phyloP scores from a whole-genome alignment of 139 green algal species.

The Auxenochlorella protothecoides region DNA sequence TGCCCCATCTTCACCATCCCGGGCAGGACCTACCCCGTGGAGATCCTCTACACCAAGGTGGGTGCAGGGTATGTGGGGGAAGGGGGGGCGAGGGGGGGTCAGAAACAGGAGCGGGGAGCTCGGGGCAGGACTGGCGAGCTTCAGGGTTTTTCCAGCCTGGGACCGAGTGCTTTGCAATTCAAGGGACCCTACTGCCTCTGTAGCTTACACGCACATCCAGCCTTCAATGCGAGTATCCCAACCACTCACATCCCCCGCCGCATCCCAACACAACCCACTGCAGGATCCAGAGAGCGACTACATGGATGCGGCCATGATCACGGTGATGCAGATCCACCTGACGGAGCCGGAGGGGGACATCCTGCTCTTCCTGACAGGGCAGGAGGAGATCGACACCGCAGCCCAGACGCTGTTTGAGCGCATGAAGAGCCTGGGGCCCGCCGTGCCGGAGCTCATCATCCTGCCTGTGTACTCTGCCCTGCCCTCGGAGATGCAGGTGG shows the following conservation, averaged over 20 bases:
- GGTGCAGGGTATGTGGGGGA: slow-evolving; percentile 17
- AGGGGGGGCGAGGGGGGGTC: background rate
- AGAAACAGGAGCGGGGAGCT: background rate
- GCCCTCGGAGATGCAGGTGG: slow-evolving; percentile 60
- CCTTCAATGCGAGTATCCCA: no score
- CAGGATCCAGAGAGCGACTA: slow-evolving; percentile 82
- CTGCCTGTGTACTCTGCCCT: slow-evolving; percentile 85
- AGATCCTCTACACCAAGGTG: slow-evolving; percentile 66
- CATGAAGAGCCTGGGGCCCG: slow-evolving; percentile 81
- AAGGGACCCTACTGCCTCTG: no score
- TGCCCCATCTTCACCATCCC: slow-evolving; percentile 81
- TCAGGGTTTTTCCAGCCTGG: no score
- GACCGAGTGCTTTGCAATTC: no score
- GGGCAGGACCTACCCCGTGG: slow-evolving; percentile 72
- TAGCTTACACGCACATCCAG: no score
- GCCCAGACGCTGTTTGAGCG: slow-evolving; percentile 80
- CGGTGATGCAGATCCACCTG: slow-evolving; percentile 90
- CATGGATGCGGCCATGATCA: slow-evolving; percentile 90
- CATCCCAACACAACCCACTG: no score
- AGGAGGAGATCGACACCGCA: slow-evolving; percentile 76
- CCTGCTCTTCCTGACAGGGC: slow-evolving; percentile 76
- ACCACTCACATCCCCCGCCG: background rate
- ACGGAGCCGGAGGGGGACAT: slow-evolving; percentile 79
- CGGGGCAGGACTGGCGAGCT: background rate
- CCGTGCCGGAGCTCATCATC: slow-evolving; percentile 88